Base-by-base conservation (phyloP, 352 stramenopile genomes). In the Globisporangium carolinianum region DNA sequence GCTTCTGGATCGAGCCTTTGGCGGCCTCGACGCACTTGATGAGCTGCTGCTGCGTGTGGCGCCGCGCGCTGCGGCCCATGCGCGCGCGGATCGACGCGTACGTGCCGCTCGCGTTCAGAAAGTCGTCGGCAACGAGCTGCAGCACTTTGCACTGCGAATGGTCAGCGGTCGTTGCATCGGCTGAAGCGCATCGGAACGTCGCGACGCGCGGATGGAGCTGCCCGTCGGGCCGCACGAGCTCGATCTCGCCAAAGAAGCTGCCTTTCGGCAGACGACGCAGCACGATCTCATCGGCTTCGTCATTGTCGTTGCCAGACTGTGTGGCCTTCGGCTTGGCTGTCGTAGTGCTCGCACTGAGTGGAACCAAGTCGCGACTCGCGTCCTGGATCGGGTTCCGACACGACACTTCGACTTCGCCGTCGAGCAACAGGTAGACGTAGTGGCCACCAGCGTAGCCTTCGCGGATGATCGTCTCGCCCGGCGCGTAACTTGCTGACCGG, bases 241-340 rank as follows among this genome's bases (percentile, higher is more conserved):
- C 83, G 46, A 91, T 84, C 51, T 89, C 81, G 3, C 83, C 83
- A 53, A 93, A 93, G 65, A 87, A 93, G 0, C 73, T 86, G 8
- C 83, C 83, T 53, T 87, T 86, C 8, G 77, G 76, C 6, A 91
- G 65, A 2, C 73, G 67, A 47, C 79, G 75, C 9, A 89, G 65
- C 58, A 73, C 79, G 50, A 91, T 84, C 14, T 87, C 75, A 17
- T 73, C 63, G 6, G 55, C 58, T 11, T 55, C 53, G 12, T 53
- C 36, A 12, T 43, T 10, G 12, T 48, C 15, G 9, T 10, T 1
- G n/a, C 18, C 9, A 3, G 4, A 11, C 6, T 45, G 35, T 35
- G 35, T 37, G 8, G 24, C 8, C 2, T 15, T 12, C 11, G 32
- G 18, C 12, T 7, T 32, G 6, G 32, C 17, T 32, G 6, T 10